Evolutionary conservation across 306 rosid species (phyloP).

Genomic region (Prunus salicina): DNA sequence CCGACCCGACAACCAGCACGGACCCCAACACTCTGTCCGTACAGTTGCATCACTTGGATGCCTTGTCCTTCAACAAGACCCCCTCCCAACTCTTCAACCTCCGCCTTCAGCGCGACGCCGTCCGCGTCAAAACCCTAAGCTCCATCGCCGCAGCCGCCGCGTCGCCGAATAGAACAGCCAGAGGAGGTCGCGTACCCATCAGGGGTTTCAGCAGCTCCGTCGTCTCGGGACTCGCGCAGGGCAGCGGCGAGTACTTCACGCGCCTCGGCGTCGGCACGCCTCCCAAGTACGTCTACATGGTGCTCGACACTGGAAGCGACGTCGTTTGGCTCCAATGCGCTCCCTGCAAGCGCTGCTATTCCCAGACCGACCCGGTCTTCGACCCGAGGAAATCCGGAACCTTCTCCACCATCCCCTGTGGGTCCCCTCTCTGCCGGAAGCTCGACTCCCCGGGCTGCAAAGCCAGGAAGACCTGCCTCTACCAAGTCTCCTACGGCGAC

Average conservation of each 20-base stretch:
- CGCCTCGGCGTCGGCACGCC: slow-evolving; percentile 90
- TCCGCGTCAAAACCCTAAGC: slow-evolving; percentile 39
- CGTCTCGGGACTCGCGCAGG: slow-evolving; percentile 75
- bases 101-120: slow-evolving; percentile 64
- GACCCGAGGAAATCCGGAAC: slow-evolving; percentile 61
- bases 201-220: slow-evolving; percentile 69
- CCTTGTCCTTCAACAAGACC: slow-evolving; percentile 45
- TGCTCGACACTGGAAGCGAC: slow-evolving; percentile 90
- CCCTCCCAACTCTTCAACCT: slow-evolving; percentile 66
- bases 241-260: slow-evolving; percentile 97
- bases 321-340: slow-evolving; percentile 91
- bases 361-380: slow-evolving; percentile 75
- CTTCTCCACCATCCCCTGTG: slow-evolving; percentile 54
- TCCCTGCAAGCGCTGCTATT: slow-evolving; percentile 76
- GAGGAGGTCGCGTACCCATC: background rate
- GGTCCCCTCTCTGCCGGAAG: slow-evolving; percentile 60
- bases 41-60: slow-evolving; percentile 68
- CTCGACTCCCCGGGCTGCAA: slow-evolving; percentile 68
- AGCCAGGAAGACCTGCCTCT: slow-evolving; percentile 46
- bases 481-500: slow-evolving; percentile 91
- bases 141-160: slow-evolving; percentile 13
- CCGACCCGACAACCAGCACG: slow-evolving; percentile 21
- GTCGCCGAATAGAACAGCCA: slow-evolving; percentile 2
- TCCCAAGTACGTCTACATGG: slow-evolving; percentile 70
- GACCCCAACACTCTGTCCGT: slow-evolving; percentile 20